Evolutionary conservation across 2,329 filamentous ascomycete species (phyloP).

Genomic region (Hypoxylon sp.): DNA sequence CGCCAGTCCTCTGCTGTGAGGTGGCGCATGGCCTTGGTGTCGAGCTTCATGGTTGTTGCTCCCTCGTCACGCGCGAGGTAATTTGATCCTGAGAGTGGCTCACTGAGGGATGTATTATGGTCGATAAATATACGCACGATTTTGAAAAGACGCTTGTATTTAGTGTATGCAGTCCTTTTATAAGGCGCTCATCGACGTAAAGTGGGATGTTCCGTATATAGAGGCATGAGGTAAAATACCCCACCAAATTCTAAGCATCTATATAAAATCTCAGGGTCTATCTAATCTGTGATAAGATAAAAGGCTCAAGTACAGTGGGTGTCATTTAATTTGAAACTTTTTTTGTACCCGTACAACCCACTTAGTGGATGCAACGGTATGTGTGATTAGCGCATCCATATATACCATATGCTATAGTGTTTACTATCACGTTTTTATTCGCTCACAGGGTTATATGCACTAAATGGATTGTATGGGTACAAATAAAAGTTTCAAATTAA

Average conservation of each 20-base stretch:
- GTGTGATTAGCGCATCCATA: too few relatives aligned
- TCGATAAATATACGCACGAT: not conserved
- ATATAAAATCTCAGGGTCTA: conserved; percentile 24
- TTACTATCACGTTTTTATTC: too few relatives aligned
- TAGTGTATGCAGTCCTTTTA: not conserved
- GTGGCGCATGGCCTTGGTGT: conserved; percentile 94
- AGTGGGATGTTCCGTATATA: not conserved
- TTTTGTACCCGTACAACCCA: too few relatives aligned
- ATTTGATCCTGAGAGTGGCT: not conserved
- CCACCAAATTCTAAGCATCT: conserved; percentile 35
- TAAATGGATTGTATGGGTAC: too few relatives aligned
- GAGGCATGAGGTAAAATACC: conserved; percentile 5
- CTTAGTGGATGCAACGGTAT: too few relatives aligned
- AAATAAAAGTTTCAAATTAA: too few relatives aligned
- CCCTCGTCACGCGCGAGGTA: not conserved
- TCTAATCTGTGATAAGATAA: conserved; percentile 44
- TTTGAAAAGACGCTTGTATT: not conserved
- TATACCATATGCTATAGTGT: too few relatives aligned
- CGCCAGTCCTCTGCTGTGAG: conserved; percentile 94
- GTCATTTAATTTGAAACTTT: too few relatives aligned
- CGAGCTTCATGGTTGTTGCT: conserved; percentile 82
- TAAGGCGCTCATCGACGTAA: not conserved
- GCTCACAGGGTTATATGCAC: too few relatives aligned
- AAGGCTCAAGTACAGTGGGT: conserved; percentile 14
- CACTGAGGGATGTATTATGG: not conserved